phyloP scores from a whole-genome alignment of 177 flowering plant genomes.

The Vitis hybrid region DNA sequence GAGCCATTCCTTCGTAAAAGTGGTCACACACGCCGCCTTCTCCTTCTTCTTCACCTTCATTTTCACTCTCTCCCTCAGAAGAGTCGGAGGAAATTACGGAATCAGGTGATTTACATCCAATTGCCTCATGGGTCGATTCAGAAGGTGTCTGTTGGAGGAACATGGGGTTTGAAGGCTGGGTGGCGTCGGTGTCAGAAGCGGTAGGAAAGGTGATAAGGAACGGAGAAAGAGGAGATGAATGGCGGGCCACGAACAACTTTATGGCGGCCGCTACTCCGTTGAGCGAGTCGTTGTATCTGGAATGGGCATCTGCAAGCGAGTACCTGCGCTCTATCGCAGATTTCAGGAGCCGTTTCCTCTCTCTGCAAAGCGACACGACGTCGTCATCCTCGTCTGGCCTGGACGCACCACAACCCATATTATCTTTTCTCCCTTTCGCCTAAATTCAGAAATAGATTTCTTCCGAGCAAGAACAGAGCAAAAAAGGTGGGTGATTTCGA shows the following conservation, averaged over 20 bases:
- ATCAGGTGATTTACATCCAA: conserved; percentile 11
- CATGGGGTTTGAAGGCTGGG: conserved; percentile 31
- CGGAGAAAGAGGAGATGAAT: conserved; percentile 55
- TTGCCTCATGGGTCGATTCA: conserved; percentile 31
- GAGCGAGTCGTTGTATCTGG: conserved; percentile 50
- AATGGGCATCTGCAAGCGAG: conserved; percentile 59
- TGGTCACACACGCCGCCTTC: conserved; percentile 12
- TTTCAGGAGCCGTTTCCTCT: conserved; percentile 56
- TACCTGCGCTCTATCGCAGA: conserved; percentile 56
- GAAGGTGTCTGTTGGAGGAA: conserved; percentile 49
- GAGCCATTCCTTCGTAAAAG: conserved; percentile 28
- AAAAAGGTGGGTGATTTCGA: neutral
- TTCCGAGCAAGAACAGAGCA: neutral
- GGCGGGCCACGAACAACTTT: conserved; percentile 54
- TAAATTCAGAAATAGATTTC: neutral
- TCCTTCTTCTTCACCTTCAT: neutral
- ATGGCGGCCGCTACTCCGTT: conserved; percentile 56
- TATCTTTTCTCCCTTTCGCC: neutral
- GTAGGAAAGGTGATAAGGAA: conserved; percentile 51
- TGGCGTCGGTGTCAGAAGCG: neutral
- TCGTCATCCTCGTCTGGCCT: conserved; percentile 49
- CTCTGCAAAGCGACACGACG: conserved; percentile 56
- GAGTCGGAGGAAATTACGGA: conserved; percentile 24
- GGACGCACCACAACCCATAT: conserved; percentile 54
- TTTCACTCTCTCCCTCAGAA: conserved; percentile 20